These are phyloP conservation scores for Borovskyia barvae DNA, from an alignment of 208 protist genomes.

Conservation along the genomic window DNA sequence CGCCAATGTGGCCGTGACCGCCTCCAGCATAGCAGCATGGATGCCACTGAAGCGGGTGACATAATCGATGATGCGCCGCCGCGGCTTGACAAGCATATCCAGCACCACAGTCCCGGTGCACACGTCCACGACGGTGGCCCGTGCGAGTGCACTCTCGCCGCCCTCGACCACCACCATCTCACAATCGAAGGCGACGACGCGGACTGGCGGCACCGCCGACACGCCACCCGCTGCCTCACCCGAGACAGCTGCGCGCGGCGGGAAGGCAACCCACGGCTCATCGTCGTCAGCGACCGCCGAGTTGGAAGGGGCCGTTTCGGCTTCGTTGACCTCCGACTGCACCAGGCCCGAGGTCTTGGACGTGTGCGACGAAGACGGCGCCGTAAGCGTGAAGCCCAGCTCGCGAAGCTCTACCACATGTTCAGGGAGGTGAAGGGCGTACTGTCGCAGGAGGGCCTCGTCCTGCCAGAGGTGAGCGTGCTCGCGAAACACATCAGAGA, in stretches of 20 bases:
- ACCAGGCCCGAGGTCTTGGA: neutral
- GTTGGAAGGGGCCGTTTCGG: neutral
- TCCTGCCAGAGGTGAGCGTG: conserved; percentile 42
- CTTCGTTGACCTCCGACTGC: neutral
- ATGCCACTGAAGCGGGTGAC: conserved; percentile 91
- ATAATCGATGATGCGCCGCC: conserved; percentile 77
- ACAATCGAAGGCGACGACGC: conserved; percentile 85
- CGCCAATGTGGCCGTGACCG: conserved; percentile 61
- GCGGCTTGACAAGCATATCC: conserved; percentile 88
- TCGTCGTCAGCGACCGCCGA: neutral
- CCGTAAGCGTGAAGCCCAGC: conserved; percentile 45
- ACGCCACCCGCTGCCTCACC: too few species aligned
- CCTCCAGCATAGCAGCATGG: conserved; percentile 62
- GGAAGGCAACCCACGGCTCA: conserved; percentile 8
- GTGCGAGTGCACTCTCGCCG: conserved; percentile 70
- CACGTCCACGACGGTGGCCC: conserved; percentile 83
- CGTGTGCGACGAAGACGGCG: conserved; percentile 9
- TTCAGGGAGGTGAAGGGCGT: conserved; percentile 51
- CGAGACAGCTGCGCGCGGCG: neutral
- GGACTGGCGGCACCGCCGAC: neutral
- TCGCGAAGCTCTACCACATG: conserved; percentile 32
- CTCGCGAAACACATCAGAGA: conserved; percentile 6
- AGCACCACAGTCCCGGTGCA: conserved; percentile 53
- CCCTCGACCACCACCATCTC: conserved; percentile 86
- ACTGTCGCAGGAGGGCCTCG: conserved; percentile 23